A percentile compares a stretch with the other conserved stretches of the same genome.
Evolutionary conservation across 2,329 filamentous ascomycete species (phyloP).

Genomic region (Rhinocladiella similis): DNA sequence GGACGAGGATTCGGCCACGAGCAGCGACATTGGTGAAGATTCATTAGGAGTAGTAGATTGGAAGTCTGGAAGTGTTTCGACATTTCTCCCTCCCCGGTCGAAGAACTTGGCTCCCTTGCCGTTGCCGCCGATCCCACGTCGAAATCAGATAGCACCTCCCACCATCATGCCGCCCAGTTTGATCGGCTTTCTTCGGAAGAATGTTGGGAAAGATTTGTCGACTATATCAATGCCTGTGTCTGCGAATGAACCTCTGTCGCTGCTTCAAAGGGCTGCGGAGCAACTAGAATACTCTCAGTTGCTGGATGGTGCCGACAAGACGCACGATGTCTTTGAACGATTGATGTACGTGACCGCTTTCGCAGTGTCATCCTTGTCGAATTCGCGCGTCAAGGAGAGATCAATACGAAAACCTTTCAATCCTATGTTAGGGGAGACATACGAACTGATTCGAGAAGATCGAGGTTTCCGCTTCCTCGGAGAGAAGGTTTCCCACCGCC

Average conservation of each 20-base stretch:
- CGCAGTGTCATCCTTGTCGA: constrained; percentile 83
- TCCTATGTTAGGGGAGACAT: constrained; percentile 93
- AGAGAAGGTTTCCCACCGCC: constrained; percentile 92
- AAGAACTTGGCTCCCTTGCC: constrained; percentile 78
- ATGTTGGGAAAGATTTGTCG: constrained; percentile 95
- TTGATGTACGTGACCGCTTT: constrained; percentile 86
- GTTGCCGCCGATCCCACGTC: constrained; percentile 64
- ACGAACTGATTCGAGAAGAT: constrained; percentile 84
- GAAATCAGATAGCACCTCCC: constrained; percentile 69
- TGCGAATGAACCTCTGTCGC: constrained; percentile 86
- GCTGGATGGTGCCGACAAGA: constrained; percentile 69
- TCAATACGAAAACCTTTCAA: constrained; percentile 96
- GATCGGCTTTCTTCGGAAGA: constrained; percentile 92
- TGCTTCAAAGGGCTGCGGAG: constrained; percentile 86
- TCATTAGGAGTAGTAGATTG: constrained; percentile 37
- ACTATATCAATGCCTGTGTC: constrained; percentile 98
- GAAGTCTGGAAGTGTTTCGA: constrained; percentile 39
- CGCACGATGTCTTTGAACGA: constrained; percentile 63
- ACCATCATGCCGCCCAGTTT: constrained; percentile 82
- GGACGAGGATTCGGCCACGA: constrained; percentile 63
- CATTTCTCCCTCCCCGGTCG: constrained; percentile 72
- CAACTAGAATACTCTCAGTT: constrained; percentile 87
- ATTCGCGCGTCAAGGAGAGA: constrained; percentile 80
- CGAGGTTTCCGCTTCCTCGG: constrained; percentile 87
- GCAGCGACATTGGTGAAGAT: constrained; percentile 56